Evolutionary conservation across 805 yeast species (phyloP).

Genomic region (Komagataella phaffii): DNA sequence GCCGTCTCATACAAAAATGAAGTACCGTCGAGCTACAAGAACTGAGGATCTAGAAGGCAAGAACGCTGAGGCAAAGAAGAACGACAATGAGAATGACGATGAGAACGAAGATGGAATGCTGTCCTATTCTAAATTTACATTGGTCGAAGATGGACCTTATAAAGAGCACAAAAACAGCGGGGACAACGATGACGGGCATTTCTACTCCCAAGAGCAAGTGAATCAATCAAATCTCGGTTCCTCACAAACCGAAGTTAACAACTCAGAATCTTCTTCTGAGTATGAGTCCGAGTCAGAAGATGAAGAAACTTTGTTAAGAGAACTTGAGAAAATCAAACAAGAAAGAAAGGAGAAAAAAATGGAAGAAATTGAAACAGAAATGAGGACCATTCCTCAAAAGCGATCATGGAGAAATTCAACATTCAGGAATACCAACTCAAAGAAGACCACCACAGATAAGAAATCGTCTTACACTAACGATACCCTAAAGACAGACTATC

Average conservation of each 20-base stretch:
- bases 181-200: slow-evolving; percentile 22
- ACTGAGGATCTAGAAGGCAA: background rate
- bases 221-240: background rate
- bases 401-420: slow-evolving; percentile 20
- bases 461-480: slow-evolving; percentile 14
- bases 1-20: slow-evolving; percentile 42
- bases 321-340: slow-evolving; percentile 22
- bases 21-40: slow-evolving; percentile 20
- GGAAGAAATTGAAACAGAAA: slow-evolving; percentile 12
- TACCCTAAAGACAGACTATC: slow-evolving; percentile 24
- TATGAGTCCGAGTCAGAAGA: slow-evolving; percentile 25
- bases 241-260: background rate
- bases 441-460: slow-evolving; percentile 13
- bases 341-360: slow-evolving; percentile 15
- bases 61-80: background rate
- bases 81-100: background rate
- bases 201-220: background rate
- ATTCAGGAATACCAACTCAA: background rate
- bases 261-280: slow-evolving; percentile 1
- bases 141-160: slow-evolving; percentile 15
- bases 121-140: slow-evolving; percentile 1
- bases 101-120: background rate
- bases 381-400: slow-evolving; percentile 8
- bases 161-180: slow-evolving; percentile 39
- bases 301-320: slow-evolving; percentile 33